Conservation (phyloP, 148 eudicot species). For the Agrostemma githago region DNA sequence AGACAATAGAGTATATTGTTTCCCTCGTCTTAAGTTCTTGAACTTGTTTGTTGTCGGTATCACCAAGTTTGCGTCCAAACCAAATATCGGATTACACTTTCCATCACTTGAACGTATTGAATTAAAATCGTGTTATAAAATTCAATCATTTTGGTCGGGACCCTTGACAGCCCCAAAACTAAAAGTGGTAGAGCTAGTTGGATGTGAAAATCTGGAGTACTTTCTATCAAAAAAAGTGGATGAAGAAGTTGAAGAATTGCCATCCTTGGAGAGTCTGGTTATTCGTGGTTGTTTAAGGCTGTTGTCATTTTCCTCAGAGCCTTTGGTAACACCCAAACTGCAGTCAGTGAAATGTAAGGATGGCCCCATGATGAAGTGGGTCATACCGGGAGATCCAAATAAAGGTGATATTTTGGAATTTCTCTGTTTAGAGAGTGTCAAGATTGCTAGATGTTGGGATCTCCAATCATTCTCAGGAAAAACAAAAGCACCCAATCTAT, state of each 20-base stretch:
- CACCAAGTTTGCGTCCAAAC: not conserved
- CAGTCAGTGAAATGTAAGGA: not conserved
- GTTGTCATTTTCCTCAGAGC: not conserved
- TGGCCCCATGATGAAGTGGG: not conserved
- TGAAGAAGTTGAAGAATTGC: not conserved
- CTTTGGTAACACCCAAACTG: not conserved
- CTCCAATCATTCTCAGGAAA: not conserved
- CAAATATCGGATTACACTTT: too few relatives aligned
- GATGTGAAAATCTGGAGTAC: not conserved
- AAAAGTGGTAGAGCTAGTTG: not conserved
- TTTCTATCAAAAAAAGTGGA: not conserved
- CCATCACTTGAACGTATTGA: not conserved
- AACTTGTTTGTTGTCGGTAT: rapidly evolving
- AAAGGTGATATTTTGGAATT: not conserved
- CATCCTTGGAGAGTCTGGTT: not conserved
- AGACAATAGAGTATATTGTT: not conserved
- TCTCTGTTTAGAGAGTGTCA: not conserved
- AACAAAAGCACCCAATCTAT: constrained; percentile 2
- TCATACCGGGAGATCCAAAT: not conserved
- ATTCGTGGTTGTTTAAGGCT: not conserved
- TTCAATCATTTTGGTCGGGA: constrained; percentile 3
- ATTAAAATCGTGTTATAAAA: rapidly evolving
- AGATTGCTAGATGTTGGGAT: not conserved
- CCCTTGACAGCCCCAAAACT: constrained; percentile 1
- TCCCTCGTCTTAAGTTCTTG: not conserved